phyloP scores from a whole-genome alignment of 1,139 yeast species.

The Kodamaea fungicola region DNA sequence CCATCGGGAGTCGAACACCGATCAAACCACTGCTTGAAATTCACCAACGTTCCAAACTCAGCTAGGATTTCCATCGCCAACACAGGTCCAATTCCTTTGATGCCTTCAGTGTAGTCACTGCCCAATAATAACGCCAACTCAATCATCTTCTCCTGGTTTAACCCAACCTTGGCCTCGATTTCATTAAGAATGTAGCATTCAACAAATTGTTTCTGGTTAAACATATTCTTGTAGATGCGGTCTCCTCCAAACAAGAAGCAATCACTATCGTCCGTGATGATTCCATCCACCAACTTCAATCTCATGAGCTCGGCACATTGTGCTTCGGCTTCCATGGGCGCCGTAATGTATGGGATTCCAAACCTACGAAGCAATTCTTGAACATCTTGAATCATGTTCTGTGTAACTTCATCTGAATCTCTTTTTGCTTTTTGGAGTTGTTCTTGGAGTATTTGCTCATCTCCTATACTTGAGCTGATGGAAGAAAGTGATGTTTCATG shows the following conservation, averaged over 20 bases:
- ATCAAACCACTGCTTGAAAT: constrained; percentile 42
- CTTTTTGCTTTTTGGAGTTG: constrained; percentile 67
- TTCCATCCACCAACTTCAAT: constrained; percentile 82
- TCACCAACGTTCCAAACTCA: constrained; percentile 55
- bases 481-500: constrained; percentile 18
- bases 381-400: constrained; percentile 82
- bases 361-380: constrained; percentile 82
- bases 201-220: constrained; percentile 88
- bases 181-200: constrained; percentile 72
- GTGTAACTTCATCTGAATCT: constrained; percentile 90
- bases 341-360: constrained; percentile 91
- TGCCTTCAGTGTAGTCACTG: constrained; percentile 91
- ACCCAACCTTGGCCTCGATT: constrained; percentile 61
- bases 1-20: constrained; percentile 18
- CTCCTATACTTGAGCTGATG: constrained; percentile 37
- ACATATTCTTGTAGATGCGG: constrained; percentile 84
- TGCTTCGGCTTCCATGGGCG: constrained; percentile 98
- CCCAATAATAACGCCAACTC: constrained; percentile 82
- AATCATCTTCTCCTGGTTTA: constrained; percentile 60
- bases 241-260: constrained; percentile 92
- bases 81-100: constrained; percentile 91
- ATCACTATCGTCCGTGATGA: constrained; percentile 96
- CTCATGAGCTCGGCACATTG: constrained; percentile 81
- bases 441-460: constrained; percentile 53
- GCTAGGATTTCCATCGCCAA: constrained; percentile 90